Base-by-base conservation (phyloP, 2,329 filamentous ascomycete species). In the Dothideomycetidae sp. region DNA sequence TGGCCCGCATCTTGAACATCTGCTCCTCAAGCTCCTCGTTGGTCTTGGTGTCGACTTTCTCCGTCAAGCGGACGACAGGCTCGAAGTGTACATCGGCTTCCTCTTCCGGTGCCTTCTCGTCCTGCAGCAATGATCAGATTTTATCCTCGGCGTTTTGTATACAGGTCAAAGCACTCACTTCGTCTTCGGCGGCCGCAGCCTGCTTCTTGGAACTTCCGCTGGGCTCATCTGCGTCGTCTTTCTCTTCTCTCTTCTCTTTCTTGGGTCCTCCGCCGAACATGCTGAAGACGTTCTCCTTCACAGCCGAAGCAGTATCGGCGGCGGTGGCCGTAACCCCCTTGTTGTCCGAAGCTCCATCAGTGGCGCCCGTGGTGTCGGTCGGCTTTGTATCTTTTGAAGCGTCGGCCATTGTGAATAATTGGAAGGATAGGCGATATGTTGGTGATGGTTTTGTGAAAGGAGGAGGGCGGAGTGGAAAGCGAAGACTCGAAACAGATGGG, bases 1-100 rank as follows among this genome's bases (percentile, higher is more conserved):
- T 98, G 57, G 90, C 90, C 54, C 90, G 83, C 88, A 96, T 94
- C 78, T 96, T 96, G 77, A 96, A 98, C 28, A 76, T 71, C 68
- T 93, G 83, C 69, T 96, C 86, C 71, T 98, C 90, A 31, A 79
- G 75, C 71, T 98, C 90, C 66, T 98, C 90, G 67, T 94, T 93
- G 62, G 90, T 96, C 74, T 93, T 93, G 57, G 75, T 81, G 57
- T 96, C 88, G 53, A 96, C 80, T 69, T 92, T 90, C 70, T 98
- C 84, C 45, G 88, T 96, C 56, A 98, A 71, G 66, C 78, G 86
- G 56, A 93, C 82, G 50, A 98, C 85, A 48, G 90, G 90, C 68
- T 93, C 84, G 66, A 96, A 98, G 66, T 96, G 82, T 46, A 94
- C 82, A 49, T 96, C 88, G 42, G 76, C 73, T 48, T 85, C 79